Evolutionary conservation across 768 basidiomycete species (phyloP), one percentile per base, ranked within the genome.

Genomic region (Rhizopogon vesiculosus): DNA sequence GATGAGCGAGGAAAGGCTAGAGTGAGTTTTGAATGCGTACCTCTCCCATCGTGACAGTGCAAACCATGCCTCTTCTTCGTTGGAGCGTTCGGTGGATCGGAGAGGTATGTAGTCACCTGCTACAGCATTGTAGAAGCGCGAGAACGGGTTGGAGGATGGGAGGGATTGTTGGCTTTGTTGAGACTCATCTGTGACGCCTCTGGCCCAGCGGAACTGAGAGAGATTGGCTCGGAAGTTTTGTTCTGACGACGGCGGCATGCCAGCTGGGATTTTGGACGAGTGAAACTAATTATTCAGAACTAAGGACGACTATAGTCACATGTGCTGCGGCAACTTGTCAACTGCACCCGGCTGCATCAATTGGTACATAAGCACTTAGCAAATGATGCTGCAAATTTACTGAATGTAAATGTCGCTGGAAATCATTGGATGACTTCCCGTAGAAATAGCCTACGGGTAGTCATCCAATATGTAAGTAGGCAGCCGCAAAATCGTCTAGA

Each of bases 11-110:
- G 19, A 51, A 7, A 29, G 52, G 15, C n/a, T 19, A 0, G 16
- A 19, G 22, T 41, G 45, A 9, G 19, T 0, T 10, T 55, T 16
- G 22, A 35, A 49, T 18, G 64, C 74, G 60, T 66, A 88, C 89
- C 95, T 80, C 69, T 98, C 96, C 96, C 96, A 98, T 71, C 94
- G 79, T 52, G 89, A 89, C 40, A 95, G 73, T 42, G 90, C 88
- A 71, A 97, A 92, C 80, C 89, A 96, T 2, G 96, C 95, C 66
- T 98, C 93, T 62, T 98, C 96, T 69, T 99, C 95, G 69, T 93
- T 93, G 31, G 88, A 87, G 43, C 84, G 79, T 61, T 93, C 92
- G 58, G 67, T 82, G 3, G 88, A 89, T 41, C 92, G 79, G 57
- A 98, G 74, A 0, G 96, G 97, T 46, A 98, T 85, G 65, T 97